Percentiles rank a stretch among this genome's conserved stretches.
Evolutionary conservation across 2,329 filamentous ascomycete genomes (phyloP).

Genomic region (Fusarium armeniacum): DNA sequence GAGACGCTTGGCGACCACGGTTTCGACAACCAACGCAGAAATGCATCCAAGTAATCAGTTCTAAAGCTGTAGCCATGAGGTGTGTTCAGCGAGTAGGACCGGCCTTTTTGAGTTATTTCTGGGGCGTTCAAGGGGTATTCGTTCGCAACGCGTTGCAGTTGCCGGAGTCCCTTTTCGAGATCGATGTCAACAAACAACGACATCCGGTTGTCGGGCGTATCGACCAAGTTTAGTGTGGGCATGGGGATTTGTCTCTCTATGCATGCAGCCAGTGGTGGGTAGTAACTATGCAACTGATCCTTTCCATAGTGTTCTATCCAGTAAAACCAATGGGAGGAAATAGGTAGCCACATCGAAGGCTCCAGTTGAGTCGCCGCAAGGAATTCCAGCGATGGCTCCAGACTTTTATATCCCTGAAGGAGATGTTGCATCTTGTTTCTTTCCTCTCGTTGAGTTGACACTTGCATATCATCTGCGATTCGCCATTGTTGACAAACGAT

Average conservation of each 20-base stretch:
- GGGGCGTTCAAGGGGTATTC: background rate
- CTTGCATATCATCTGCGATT: rapidly evolving
- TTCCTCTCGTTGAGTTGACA: rapidly evolving
- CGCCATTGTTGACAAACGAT: rapidly evolving
- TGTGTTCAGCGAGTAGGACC: background rate
- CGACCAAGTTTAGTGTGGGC: background rate
- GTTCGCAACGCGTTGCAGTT: background rate
- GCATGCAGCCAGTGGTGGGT: background rate
- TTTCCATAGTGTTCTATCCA: background rate
- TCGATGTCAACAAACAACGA: background rate
- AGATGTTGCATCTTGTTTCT: rapidly evolving
- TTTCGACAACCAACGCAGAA: background rate
- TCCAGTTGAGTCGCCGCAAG: rapidly evolving
- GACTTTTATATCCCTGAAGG: background rate
- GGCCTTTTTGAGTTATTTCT: background rate
- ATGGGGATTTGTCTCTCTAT: background rate
- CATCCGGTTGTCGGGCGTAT: rapidly evolving
- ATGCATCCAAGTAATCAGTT: rapidly evolving
- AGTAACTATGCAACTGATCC: rapidly evolving
- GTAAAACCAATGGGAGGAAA: background rate
- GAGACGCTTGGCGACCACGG: background rate
- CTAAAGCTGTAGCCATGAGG: background rate
- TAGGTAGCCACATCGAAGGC: background rate
- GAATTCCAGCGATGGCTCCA: background rate
- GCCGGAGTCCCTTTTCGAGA: background rate